A percentile compares a stretch with the other conserved stretches of the same genome.
Evolutionary conservation across 306 rosid genomes (phyloP).

Genomic region (Castanea crenata): DNA sequence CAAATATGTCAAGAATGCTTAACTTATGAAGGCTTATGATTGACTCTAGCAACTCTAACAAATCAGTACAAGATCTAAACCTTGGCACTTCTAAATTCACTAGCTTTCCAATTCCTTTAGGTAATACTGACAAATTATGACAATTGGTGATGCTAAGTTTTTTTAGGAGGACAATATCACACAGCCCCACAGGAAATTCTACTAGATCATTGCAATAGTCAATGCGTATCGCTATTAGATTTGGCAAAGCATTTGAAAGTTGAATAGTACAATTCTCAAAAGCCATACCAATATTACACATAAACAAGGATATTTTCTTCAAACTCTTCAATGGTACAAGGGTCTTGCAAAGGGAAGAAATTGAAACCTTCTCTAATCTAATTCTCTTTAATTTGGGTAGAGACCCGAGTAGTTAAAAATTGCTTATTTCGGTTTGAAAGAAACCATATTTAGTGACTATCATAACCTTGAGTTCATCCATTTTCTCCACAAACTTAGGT

Average conservation of each 20-base stretch:
- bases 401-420: conserved; percentile 3
- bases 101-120: conserved; percentile 21
- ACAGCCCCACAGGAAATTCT: conserved; percentile 24
- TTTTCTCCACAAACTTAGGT: conserved; percentile 13
- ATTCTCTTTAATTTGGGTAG: conserved; percentile 19
- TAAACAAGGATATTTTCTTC: conserved; percentile 35
- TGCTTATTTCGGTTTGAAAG: neutral
- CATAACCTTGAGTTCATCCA: conserved; percentile 32
- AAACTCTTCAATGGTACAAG: conserved; percentile 5
- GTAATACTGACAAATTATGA: conserved; percentile 25
- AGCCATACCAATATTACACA: conserved; percentile 25
- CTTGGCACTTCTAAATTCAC: conserved; percentile 24
- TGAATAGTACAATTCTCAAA: conserved; percentile 11
- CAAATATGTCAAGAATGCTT: conserved; percentile 26
- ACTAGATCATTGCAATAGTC: conserved; percentile 32
- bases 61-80: conserved; percentile 28
- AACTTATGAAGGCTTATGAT: conserved; percentile 6
- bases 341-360: conserved; percentile 13
- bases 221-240: conserved; percentile 28
- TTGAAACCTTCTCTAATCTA: conserved; percentile 21
- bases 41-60: conserved; percentile 18
- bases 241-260: conserved; percentile 27
- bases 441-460: conserved; percentile 26
- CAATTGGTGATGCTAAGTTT: conserved; percentile 33
- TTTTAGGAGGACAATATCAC: conserved; percentile 8